Evolutionary conservation across 2,329 filamentous ascomycete genomes (phyloP), one percentile per base, ranked within the genome.

Genomic region (Daldinia sp.): DNA sequence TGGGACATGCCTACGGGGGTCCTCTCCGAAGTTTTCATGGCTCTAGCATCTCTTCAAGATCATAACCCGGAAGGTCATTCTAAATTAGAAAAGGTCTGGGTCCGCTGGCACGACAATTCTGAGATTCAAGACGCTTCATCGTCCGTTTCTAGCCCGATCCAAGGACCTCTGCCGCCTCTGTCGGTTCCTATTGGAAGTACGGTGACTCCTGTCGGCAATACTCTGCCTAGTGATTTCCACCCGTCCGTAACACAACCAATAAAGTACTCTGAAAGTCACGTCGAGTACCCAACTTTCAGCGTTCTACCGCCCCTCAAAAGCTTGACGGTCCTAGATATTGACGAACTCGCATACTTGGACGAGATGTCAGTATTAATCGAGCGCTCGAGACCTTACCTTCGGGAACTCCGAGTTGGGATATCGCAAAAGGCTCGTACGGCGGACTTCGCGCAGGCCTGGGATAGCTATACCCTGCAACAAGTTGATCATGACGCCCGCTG

Each of bases 1-100:
- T 95, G 92, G 92, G 92, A 96, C 72, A 94, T 95, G 92, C 92
- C 92, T 0, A 95, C 92, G 0, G 92, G 92, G 1, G 90, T 95
- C 15, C 78, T 93, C 54, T 85, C 91, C 54, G 91, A 94, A 74
- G 90, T 94, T 25, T 95, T 93, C 85, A 85, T 93, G 73, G 89
- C 91, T 19, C 81, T 96, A 47, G 87, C 89, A 1, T 92, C 90
- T 4, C 80, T 93, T 10, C 87, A 86, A 35, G 84, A 90, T 69
- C 81, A 85, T 19, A 78, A 82, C 35, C 81, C 86, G 35, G 82
- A 85, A 21, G 81, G 86, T 47, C 82, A 76, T 37, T 89, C 89
- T 71, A 88, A 89, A 43, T 79, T 95, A 47, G 88, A 92, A 58
- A 86, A 87, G 59, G 82, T 95, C 17, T 94, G 91, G 89, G 86